Percentiles rank a stretch among this genome's conserved stretches.
These are phyloP conservation scores for Hypoxylon rickii DNA, from an alignment of 495 filamentous ascomycete species.

Conservation along the genomic window DNA sequence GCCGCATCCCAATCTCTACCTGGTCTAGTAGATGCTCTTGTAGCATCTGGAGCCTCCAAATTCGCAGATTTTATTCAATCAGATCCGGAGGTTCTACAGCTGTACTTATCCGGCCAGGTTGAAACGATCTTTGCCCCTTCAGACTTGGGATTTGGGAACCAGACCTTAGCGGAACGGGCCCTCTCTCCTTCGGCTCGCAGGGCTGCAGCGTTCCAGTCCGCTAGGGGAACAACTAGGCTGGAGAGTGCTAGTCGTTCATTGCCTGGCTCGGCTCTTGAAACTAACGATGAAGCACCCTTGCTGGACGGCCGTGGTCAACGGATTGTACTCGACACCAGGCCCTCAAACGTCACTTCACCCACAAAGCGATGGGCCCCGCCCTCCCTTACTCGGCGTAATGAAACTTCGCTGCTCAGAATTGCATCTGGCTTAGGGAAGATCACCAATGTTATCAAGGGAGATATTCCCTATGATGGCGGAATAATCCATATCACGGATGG, in stretches of 20 bases:
- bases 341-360: slow-evolving; percentile 12
- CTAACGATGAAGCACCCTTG: slow-evolving; percentile 6
- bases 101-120: slow-evolving; percentile 36
- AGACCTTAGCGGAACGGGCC: slow-evolving; percentile 1
- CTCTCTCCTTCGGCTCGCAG: background rate
- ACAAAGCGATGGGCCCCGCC: slow-evolving; percentile 9
- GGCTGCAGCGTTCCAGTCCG: slow-evolving; percentile 13
- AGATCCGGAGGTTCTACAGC: slow-evolving; percentile 25
- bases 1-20: slow-evolving; percentile 6
- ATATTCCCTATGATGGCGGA: slow-evolving; percentile 40
- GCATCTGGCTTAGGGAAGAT: slow-evolving; percentile 39
- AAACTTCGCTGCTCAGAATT: slow-evolving; percentile 17
- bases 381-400: slow-evolving; percentile 1
- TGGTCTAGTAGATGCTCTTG: slow-evolving; percentile 24
- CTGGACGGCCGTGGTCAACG: slow-evolving; percentile 8
- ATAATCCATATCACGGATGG: slow-evolving; percentile 40
- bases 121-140: slow-evolving; percentile 41
- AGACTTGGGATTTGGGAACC: slow-evolving; percentile 12
- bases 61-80: slow-evolving; percentile 40
- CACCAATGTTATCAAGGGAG: slow-evolving; percentile 37
- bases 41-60: slow-evolving; percentile 30
- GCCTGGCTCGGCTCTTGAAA: slow-evolving; percentile 10
- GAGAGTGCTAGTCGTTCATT: slow-evolving; percentile 8
- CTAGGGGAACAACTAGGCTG: slow-evolving; percentile 4
- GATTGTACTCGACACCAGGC: slow-evolving; percentile 18